These are phyloP conservation scores for Zoysia pacifica DNA, from an alignment of 176 grass and related monocot genomes.

Conservation along the genomic window DNA sequence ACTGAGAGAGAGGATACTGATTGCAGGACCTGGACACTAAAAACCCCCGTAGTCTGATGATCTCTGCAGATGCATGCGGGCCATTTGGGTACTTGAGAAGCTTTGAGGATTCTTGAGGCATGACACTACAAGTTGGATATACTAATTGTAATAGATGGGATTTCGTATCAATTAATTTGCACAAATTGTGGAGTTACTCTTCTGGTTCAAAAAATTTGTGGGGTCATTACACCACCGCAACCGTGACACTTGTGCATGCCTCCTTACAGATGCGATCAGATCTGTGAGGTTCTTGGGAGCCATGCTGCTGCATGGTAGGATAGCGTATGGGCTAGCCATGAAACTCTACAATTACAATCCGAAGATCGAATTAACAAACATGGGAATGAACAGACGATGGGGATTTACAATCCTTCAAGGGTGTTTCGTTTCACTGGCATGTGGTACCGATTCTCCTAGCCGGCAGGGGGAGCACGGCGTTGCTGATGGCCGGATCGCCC, in stretches of 20 bases:
- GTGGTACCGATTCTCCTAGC: background rate
- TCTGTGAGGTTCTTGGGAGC: too few relatives aligned
- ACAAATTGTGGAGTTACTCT: background rate
- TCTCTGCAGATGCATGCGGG: background rate
- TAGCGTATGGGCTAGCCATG: too few relatives aligned
- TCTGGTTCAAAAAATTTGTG: too few relatives aligned
- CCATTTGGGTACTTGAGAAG: background rate
- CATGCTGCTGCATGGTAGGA: too few relatives aligned
- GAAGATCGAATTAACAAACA: too few relatives aligned
- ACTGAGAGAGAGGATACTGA: slow-evolving; percentile 56
- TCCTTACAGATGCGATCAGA: too few relatives aligned
- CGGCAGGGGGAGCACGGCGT: background rate
- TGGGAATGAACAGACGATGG: too few relatives aligned
- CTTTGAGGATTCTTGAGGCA: slow-evolving; percentile 26
- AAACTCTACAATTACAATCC: too few relatives aligned
- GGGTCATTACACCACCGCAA: too few relatives aligned
- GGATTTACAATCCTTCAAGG: too few relatives aligned
- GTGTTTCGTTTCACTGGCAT: background rate
- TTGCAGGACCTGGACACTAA: slow-evolving; percentile 27
- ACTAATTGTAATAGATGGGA: slow-evolving; percentile 16
- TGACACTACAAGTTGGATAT: background rate
- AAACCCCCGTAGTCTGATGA: background rate
- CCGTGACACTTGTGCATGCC: too few relatives aligned
- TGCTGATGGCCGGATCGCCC: background rate
- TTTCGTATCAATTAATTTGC: too few relatives aligned